Percentiles rank a stretch among this genome's conserved stretches.
Evolutionary conservation across 495 filamentous ascomycete genomes (phyloP).

Genomic region (Aspergillus egyptiacus): DNA sequence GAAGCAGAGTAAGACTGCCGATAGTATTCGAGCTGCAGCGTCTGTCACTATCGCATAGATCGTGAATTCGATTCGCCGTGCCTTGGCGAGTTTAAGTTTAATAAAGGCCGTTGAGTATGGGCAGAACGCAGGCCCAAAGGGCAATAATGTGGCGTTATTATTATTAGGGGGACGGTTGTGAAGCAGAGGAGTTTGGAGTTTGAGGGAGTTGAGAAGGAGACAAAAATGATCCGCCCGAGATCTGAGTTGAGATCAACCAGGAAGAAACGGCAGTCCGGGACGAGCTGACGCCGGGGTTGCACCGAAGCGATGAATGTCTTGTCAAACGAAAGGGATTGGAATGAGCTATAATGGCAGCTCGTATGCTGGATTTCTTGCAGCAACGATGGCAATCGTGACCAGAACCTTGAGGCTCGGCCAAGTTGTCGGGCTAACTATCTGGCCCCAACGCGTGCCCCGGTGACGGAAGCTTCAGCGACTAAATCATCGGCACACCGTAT

Average conservation of each 20-base stretch:
- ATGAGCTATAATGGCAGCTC: neutral
- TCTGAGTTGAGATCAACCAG: conserved; percentile 1
- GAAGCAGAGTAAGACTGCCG: conserved; percentile 11
- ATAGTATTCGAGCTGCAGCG: conserved; percentile 16
- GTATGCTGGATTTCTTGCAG: neutral
- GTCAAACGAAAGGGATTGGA: neutral
- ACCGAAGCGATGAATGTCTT: neutral
- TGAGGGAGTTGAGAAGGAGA: conserved; percentile 9
- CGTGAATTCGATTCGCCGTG: conserved; percentile 6
- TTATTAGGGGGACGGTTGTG: conserved; percentile 19
- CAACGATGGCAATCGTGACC: neutral
- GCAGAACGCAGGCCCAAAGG: no score
- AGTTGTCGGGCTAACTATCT: neutral
- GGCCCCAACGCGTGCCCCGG: conserved; percentile 5
- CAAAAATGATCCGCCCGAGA: conserved; percentile 12
- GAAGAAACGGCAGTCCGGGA: conserved; percentile 4
- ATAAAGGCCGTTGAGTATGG: no score
- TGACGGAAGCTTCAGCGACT: neutral
- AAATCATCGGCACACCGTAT: neutral
- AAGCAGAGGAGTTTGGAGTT: conserved; percentile 5
- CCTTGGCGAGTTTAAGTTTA: neutral
- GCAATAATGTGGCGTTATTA: conserved; percentile 16
- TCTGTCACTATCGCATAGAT: conserved; percentile 28
- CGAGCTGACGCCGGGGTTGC: neutral
- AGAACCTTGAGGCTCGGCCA: conserved; percentile 3